A percentile compares a stretch with the other conserved stretches of the same genome.
phyloP scores from a whole-genome alignment of 345 rosid genomes.

The Eucalyptus lansdowneana region DNA sequence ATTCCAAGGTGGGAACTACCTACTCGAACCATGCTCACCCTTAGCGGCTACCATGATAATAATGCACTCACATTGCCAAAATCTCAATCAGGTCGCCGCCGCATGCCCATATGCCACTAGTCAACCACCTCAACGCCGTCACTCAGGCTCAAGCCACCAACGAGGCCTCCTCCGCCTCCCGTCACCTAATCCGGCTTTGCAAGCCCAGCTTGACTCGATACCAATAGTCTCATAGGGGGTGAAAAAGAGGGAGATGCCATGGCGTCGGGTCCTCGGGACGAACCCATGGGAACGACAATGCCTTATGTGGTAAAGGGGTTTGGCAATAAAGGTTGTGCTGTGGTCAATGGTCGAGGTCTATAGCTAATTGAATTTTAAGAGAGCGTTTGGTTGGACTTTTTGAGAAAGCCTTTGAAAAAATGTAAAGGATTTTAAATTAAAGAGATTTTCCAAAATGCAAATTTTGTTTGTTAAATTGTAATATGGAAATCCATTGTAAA shows the following conservation, averaged over 20 bases:
- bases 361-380: neutral
- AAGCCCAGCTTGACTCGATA: neutral
- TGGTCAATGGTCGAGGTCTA: neutral
- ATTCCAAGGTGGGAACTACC: too few relatives aligned
- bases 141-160: neutral
- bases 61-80: neutral
- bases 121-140: neutral
- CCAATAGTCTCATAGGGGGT: too few relatives aligned
- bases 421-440: too few relatives aligned
- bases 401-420: fast-evolving
- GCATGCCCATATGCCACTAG: neutral
- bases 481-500: too few relatives aligned
- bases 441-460: too few relatives aligned
- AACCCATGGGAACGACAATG: neutral
- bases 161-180: neutral
- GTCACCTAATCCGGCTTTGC: neutral
- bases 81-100: neutral
- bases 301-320: neutral
- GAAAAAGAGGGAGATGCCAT: too few relatives aligned
- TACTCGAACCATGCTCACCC: too few relatives aligned
- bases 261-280: neutral
- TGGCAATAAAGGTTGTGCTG: neutral
- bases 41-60: neutral
- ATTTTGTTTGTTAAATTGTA: too few relatives aligned
- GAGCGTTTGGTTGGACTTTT: too few relatives aligned